A percentile compares a stretch with the other conserved stretches of the same genome.
These are phyloP conservation scores for Penicillium rolfsii DNA, from an alignment of 2,329 filamentous ascomycete genomes.

Conservation along the genomic window DNA sequence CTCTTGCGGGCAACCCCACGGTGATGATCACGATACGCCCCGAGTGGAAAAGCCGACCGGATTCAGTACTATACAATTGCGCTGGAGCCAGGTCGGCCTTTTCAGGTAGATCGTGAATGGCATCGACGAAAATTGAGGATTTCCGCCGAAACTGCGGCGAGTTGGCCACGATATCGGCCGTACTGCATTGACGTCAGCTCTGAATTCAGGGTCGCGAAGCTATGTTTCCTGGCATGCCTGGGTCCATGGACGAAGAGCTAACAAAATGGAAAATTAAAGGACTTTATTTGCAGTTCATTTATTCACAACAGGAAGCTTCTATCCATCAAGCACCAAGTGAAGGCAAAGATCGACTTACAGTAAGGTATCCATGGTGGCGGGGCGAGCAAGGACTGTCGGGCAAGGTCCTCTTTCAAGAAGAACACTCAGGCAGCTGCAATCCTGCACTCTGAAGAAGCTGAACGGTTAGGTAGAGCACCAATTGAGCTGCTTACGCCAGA, in stretches of 20 bases:
- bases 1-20: slow-evolving; percentile 89
- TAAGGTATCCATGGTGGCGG: slow-evolving; percentile 52
- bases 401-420: neutral
- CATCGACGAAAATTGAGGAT: slow-evolving; percentile 95
- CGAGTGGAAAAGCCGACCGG: slow-evolving; percentile 93
- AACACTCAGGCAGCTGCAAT: neutral
- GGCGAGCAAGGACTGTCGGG: slow-evolving; percentile 13
- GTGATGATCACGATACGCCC: slow-evolving; percentile 97
- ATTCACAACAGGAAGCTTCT: neutral
- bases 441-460: neutral
- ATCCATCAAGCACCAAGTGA: neutral
- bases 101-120: slow-evolving; percentile 89
- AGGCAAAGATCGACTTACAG: slow-evolving; percentile 43
- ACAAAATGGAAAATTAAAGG: too few relatives aligned
- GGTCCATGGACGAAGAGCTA: neutral
- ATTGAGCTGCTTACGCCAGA: neutral
- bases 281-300: too few relatives aligned
- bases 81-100: slow-evolving; percentile 86
- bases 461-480: neutral
- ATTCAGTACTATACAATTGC: slow-evolving; percentile 98
- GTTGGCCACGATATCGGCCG: slow-evolving; percentile 88
- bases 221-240: neutral
- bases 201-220: slow-evolving; percentile 8
- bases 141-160: slow-evolving; percentile 87
- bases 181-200: slow-evolving; percentile 57